Conservation (phyloP, 495 filamentous ascomycete species). For the Lentithecium fluviatile region DNA sequence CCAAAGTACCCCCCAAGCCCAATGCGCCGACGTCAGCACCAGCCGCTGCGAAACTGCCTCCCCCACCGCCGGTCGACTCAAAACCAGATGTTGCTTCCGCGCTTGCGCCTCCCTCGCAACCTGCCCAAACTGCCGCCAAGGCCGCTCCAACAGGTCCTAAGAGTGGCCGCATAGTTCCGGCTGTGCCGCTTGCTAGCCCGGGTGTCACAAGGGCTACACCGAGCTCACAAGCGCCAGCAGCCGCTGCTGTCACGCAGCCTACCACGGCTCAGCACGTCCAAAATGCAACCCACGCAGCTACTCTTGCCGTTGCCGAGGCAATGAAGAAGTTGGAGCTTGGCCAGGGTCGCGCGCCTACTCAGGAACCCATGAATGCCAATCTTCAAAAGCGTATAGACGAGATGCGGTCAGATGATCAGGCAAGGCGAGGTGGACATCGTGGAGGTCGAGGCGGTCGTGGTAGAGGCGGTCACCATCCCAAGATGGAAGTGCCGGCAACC, state of each 20-base stretch:
- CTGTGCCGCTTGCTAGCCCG: slow-evolving; percentile 46
- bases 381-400: slow-evolving; percentile 82
- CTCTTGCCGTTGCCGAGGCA: slow-evolving; percentile 80
- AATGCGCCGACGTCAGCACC: slow-evolving; percentile 26
- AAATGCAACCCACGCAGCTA: slow-evolving; percentile 79
- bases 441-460: slow-evolving; percentile 55
- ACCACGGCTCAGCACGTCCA: slow-evolving; percentile 48
- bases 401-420: slow-evolving; percentile 67
- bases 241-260: slow-evolving; percentile 37
- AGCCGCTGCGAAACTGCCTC: slow-evolving; percentile 34
- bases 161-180: slow-evolving; percentile 69
- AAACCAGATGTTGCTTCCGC: slow-evolving; percentile 45
- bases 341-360: slow-evolving; percentile 38
- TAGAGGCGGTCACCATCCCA: slow-evolving; percentile 52
- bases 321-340: slow-evolving; percentile 78
- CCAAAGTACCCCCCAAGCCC: slow-evolving; percentile 10
- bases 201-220: slow-evolving; percentile 18
- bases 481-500: slow-evolving; percentile 80
- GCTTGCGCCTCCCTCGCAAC: slow-evolving; percentile 40
- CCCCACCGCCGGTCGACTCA: slow-evolving; percentile 46
- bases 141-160: slow-evolving; percentile 61
- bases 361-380: slow-evolving; percentile 46
- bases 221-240: slow-evolving; percentile 16
- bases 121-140: slow-evolving; percentile 46
- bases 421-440: slow-evolving; percentile 45